These are phyloP conservation scores for Fusarium tuaranense DNA, from an alignment of 2,329 filamentous ascomycete species.

Conservation along the genomic window DNA sequence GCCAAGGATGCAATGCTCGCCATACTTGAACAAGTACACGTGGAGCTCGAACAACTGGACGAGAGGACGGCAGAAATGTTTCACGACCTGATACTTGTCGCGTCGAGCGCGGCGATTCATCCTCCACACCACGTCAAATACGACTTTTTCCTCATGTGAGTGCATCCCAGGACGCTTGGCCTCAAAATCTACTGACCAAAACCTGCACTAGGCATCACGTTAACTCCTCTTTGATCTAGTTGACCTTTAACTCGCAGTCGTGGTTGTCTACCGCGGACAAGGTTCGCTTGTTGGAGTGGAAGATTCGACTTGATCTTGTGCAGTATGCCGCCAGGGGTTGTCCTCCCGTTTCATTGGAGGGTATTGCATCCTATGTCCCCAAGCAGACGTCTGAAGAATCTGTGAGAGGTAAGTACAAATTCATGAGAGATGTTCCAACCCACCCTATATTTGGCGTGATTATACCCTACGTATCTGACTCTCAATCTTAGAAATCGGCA, in stretches of 20 bases:
- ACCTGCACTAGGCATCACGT: neutral
- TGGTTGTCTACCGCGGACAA: neutral
- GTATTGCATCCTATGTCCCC: neutral
- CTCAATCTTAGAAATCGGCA: neutral
- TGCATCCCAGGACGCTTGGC: neutral
- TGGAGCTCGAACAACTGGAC: neutral
- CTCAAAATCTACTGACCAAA: neutral
- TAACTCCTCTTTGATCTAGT: neutral
- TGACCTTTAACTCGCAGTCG: neutral
- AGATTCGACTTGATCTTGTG: neutral
- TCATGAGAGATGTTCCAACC: neutral
- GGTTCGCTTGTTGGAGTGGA: neutral
- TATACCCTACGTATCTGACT: neutral
- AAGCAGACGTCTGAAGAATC: neutral
- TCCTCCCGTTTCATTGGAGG: neutral
- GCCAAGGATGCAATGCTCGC: neutral
- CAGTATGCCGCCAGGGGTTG: neutral
- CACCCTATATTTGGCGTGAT: no score
- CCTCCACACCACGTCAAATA: neutral
- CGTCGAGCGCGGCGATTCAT: neutral
- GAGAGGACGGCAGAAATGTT: neutral
- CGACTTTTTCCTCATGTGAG: neutral
- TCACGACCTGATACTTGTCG: neutral
- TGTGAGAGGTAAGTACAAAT: neutral
- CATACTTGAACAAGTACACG: neutral